Evolutionary conservation across 129 eudicot species (phyloP), one percentile per base, ranked within the genome.

Genomic region (Solidago caesia): DNA sequence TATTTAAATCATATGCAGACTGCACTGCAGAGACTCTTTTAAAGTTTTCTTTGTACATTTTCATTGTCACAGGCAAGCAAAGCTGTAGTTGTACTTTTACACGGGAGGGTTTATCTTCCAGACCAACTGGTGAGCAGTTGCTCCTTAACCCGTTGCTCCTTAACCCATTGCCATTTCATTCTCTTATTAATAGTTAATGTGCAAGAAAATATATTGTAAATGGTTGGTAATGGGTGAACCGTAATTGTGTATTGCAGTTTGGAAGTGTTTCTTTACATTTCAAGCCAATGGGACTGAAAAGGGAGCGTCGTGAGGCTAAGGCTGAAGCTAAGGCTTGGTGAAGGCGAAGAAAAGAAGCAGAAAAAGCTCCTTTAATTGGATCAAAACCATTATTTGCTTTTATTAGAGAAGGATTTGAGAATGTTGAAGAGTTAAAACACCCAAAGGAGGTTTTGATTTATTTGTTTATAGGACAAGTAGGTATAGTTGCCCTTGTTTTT

Each of bases 241-340:
- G 5, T 47, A 42, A 66, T 42, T 14, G 53, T 51, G 51, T 63
- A 44, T 27, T 76, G 56, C 63, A 93, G 98, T 86, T 88, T 82
- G 97, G 97, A 68, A 82, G 57, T 47, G 85, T 84, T 12, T 77
- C 88, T 1, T 70, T 90, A 47, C 85, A 86, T 6, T 67, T 84
- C 86, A 88, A 81, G 80, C 84, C 96, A 14, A 90, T 88, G 87
- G 98, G 98, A 59, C 74, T 88, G 75, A 94, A 94, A 85, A 88
- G 97, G 81, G 98, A 90, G 81, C 84, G 96, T 12, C 84, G 98
- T 10, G 97, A 94, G 79, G 93, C 70, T 44, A 66, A 87, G 81
- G 67, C 46, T 55, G 82, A 87, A 69, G 78, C 72, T 5, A 85
- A 74, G 59, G 81, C 62, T 7, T 69, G 39, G 39, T 29, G 39